phyloP scores from a whole-genome alignment of 1,284 basidiomycete genomes.

The Ceraceosorus guamensis region DNA sequence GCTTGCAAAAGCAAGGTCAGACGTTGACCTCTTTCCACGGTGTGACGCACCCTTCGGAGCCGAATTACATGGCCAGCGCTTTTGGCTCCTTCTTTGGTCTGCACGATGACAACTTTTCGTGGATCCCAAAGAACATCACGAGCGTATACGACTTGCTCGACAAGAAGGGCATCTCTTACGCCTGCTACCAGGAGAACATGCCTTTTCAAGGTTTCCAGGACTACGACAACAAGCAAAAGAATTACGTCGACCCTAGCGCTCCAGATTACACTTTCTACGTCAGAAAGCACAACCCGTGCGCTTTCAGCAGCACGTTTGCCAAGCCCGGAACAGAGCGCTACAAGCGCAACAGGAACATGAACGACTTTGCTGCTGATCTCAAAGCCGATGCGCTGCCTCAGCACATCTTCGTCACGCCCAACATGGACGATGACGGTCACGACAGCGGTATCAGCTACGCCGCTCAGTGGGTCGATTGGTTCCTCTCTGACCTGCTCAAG shows the following conservation, averaged over 20 bases:
- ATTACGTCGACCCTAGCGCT: slow-evolving; percentile 34
- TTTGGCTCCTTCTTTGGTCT: slow-evolving; percentile 61
- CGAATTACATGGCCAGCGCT: slow-evolving; percentile 53
- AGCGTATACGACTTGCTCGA: slow-evolving; percentile 63
- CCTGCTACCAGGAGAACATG: slow-evolving; percentile 54
- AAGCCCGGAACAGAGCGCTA: slow-evolving; percentile 46
- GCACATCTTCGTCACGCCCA: slow-evolving; percentile 64
- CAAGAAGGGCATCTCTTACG: slow-evolving; percentile 51
- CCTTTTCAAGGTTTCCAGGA: slow-evolving; percentile 55
- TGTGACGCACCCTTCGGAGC: slow-evolving; percentile 58
- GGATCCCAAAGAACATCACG: slow-evolving; percentile 52
- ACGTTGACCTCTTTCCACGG: slow-evolving; percentile 56
- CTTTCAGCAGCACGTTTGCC: slow-evolving; percentile 46
- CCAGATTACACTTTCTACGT: slow-evolving; percentile 53
- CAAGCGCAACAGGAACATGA: slow-evolving; percentile 60
- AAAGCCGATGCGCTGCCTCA: slow-evolving; percentile 57
- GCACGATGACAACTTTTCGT: slow-evolving; percentile 53
- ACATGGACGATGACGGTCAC: slow-evolving; percentile 52
- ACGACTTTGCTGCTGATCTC: slow-evolving; percentile 53
- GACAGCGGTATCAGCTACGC: slow-evolving; percentile 57
- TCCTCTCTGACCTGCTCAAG: slow-evolving; percentile 56
- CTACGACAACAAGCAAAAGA: slow-evolving; percentile 15
- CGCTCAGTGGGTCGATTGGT: slow-evolving; percentile 55
- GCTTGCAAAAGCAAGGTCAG: slow-evolving; percentile 52
- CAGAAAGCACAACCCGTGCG: slow-evolving; percentile 54